Evolutionary conservation across 163 green algal genomes (phyloP).

Genomic region (Scenedesmus sp.): DNA sequence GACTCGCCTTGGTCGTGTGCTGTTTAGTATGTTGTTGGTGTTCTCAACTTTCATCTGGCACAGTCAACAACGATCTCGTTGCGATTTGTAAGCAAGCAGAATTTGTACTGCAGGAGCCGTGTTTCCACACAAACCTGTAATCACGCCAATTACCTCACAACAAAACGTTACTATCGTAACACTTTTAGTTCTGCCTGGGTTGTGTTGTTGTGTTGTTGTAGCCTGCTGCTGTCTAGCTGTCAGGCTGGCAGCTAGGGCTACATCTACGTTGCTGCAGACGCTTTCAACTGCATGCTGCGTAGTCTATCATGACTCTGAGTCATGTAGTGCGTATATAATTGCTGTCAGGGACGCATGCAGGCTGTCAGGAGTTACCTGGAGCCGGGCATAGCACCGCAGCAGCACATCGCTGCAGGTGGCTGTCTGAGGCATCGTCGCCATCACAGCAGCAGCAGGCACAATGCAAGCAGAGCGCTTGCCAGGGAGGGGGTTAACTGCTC

Average conservation of each 20-base stretch:
- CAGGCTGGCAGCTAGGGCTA: background rate
- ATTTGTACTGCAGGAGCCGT: background rate
- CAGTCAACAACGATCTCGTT: background rate
- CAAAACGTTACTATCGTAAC: background rate
- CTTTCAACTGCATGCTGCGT: background rate
- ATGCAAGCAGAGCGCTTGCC: constrained; percentile 4
- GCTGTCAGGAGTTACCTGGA: background rate
- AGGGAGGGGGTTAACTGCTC: constrained; percentile 40
- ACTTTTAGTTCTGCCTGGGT: background rate
- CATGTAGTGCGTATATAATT: background rate
- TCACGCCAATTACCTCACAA: background rate
- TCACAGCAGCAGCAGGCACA: background rate
- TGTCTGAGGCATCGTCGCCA: background rate
- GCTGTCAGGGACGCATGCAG: constrained; percentile 4
- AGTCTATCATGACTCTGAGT: background rate
- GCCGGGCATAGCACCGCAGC: background rate
- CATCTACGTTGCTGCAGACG: background rate
- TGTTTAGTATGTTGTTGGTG: background rate
- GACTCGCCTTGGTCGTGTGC: background rate
- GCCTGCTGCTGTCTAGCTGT: background rate
- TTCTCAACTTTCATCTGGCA: background rate
- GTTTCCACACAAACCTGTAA: background rate
- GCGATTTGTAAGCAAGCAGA: background rate
- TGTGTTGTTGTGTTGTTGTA: background rate
- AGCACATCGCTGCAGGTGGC: background rate